These are phyloP conservation scores for Acacia pycnantha DNA, from an alignment of 331 rosid species.

Conservation along the genomic window DNA sequence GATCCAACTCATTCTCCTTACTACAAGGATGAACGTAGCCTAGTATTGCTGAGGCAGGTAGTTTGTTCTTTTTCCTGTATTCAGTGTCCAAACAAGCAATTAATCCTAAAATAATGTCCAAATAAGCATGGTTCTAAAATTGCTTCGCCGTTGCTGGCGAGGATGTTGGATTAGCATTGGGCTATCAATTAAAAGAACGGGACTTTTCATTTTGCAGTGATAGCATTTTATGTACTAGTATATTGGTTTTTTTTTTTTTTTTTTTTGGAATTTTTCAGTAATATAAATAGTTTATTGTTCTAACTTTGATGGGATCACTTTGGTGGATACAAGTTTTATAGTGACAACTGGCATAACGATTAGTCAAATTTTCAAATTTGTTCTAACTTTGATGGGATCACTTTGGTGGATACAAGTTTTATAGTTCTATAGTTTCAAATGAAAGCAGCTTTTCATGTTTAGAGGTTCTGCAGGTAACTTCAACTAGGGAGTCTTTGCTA, in stretches of 20 bases:
- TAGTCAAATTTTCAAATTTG: conserved; percentile 5
- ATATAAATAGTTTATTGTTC: neutral
- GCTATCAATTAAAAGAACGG: neutral
- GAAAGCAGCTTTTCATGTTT: conserved; percentile 16
- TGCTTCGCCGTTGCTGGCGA: neutral
- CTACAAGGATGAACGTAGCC: conserved; percentile 73
- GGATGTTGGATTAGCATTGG: conserved; percentile 23
- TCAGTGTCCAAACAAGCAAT: conserved; percentile 17
- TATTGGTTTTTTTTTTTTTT: neutral
- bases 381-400: no score
- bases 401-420: no score
- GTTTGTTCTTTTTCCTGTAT: conserved; percentile 16
- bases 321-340: neutral
- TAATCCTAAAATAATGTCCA: neutral
- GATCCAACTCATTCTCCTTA: conserved; percentile 63
- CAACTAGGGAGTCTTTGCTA: conserved; percentile 54
- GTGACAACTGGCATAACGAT: neutral
- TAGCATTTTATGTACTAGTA: neutral
- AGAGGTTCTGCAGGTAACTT: conserved; percentile 59
- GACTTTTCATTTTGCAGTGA: conserved; percentile 8
- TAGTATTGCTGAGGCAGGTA: conserved; percentile 61
- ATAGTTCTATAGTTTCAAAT: no score
- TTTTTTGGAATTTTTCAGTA: neutral
- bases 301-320: conserved; percentile 1
- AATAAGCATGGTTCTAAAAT: neutral